phyloP scores from a whole-genome alignment of 495 filamentous ascomycete species.

The Hypoxylon intermedium region DNA sequence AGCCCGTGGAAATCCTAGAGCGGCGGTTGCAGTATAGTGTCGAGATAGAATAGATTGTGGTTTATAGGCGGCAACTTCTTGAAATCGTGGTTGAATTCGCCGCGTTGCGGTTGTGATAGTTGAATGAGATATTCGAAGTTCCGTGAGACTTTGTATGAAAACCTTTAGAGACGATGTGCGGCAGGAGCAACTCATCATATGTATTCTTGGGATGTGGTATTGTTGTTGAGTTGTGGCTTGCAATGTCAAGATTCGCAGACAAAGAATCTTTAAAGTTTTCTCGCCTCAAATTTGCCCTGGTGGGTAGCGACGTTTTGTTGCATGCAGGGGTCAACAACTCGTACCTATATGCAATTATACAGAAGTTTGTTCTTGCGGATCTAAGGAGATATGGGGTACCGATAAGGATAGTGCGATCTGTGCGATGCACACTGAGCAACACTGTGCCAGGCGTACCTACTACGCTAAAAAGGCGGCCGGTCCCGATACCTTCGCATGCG shows the following conservation, averaged over 20 bases:
- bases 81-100: conserved; percentile 13
- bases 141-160: conserved; percentile 58
- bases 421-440: no score
- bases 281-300: conserved; percentile 7
- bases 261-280: conserved; percentile 8
- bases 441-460: no score
- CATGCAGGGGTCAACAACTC: neutral
- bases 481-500: no score
- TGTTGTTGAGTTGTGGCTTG: neutral
- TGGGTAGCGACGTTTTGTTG: neutral
- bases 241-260: neutral
- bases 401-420: no score
- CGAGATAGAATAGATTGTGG: conserved; percentile 7
- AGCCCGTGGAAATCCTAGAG: conserved; percentile 16
- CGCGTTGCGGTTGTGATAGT: conserved; percentile 6
- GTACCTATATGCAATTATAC: neutral
- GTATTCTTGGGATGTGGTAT: conserved; percentile 13
- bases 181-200: conserved; percentile 60
- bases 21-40: conserved; percentile 16
- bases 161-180: conserved; percentile 52
- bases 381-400: conserved; percentile 15
- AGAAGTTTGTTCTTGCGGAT: neutral
- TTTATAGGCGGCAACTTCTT: conserved; percentile 1
- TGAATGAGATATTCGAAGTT: conserved; percentile 46
- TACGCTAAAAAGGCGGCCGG: no score